phyloP scores from a whole-genome alignment of 2,329 filamentous ascomycete genomes.

The Cladosporium sp. region DNA sequence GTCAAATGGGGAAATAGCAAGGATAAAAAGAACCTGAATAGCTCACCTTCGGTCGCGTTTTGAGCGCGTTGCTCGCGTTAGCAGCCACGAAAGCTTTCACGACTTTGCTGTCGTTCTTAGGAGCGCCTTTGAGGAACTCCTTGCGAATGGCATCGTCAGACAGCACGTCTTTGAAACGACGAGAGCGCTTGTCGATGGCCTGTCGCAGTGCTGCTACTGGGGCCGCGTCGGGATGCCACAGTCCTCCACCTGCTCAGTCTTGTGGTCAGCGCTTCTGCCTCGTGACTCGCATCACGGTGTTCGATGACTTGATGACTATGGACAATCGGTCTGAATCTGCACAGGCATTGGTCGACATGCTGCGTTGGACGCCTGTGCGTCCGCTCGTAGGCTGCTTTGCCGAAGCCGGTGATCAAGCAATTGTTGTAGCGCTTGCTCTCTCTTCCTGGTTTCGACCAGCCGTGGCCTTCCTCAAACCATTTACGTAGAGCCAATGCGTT shows the following conservation, averaged over 20 bases:
- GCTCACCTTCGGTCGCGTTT: slow-evolving; percentile 78
- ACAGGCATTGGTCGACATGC: too few species aligned
- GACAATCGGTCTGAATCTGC: too few species aligned
- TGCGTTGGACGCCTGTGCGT: too few species aligned
- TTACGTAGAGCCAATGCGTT: too few species aligned
- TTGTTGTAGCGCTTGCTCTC: too few species aligned
- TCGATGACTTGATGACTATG: too few species aligned
- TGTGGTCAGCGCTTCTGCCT: slow-evolving; percentile 7
- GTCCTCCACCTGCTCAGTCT: slow-evolving; percentile 58
- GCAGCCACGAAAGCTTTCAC: slow-evolving; percentile 64
- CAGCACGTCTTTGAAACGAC: slow-evolving; percentile 65
- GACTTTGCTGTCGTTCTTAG: slow-evolving; percentile 55
- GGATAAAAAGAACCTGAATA: background rate
- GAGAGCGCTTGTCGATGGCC: slow-evolving; percentile 70
- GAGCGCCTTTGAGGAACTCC: slow-evolving; percentile 58
- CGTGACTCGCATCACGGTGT: background rate
- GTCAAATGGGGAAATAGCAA: background rate
- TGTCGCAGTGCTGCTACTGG: slow-evolving; percentile 64
- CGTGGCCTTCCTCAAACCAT: too few species aligned
- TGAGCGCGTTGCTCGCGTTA: slow-evolving; percentile 73
- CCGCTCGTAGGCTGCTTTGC: too few species aligned
- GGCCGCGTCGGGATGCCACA: slow-evolving; percentile 72
- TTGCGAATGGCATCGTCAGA: slow-evolving; percentile 57
- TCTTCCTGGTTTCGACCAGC: too few species aligned
- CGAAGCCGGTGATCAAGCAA: too few species aligned